Conservation (phyloP, 176 grass and related monocot species). For the Chrysopogon serrulatus region DNA sequence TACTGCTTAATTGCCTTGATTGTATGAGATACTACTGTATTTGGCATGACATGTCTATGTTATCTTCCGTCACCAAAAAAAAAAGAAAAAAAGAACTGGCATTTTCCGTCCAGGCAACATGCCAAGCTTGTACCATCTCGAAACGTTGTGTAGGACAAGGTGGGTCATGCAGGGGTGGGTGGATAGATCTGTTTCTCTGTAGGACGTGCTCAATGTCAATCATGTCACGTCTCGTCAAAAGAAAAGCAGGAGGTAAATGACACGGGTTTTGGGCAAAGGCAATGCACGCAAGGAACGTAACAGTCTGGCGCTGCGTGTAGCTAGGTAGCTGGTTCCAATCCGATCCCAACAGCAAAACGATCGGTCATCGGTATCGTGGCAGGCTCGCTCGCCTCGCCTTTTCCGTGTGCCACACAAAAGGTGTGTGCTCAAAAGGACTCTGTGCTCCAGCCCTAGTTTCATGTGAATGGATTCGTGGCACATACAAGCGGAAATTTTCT, state of each 20-base stretch:
- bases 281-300: not conserved
- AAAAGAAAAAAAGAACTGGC: too few relatives aligned
- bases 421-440: not conserved
- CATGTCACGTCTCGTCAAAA: not conserved
- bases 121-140: not conserved
- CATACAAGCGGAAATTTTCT: not conserved
- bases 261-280: not conserved
- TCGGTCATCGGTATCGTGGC: not conserved
- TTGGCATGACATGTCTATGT: not conserved
- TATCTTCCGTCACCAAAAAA: not conserved
- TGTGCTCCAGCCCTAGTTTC: not conserved
- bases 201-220: not conserved
- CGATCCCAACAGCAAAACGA: not conserved
- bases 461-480: not conserved
- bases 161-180: too few relatives aligned
- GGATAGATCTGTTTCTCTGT: too few relatives aligned
- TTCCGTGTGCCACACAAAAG: constrained; percentile 4
- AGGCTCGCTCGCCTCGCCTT: not conserved
- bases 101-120: not conserved
- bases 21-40: not conserved
- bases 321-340: not conserved
- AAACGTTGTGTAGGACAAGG: too few relatives aligned
- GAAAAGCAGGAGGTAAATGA: not conserved
- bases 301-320: constrained; percentile 14
- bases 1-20: not conserved